Percentiles rank a stretch among this genome's conserved stretches.
Evolutionary conservation across 2,329 filamentous ascomycete genomes (phyloP).

Genomic region (Ophiostoma sp.): DNA sequence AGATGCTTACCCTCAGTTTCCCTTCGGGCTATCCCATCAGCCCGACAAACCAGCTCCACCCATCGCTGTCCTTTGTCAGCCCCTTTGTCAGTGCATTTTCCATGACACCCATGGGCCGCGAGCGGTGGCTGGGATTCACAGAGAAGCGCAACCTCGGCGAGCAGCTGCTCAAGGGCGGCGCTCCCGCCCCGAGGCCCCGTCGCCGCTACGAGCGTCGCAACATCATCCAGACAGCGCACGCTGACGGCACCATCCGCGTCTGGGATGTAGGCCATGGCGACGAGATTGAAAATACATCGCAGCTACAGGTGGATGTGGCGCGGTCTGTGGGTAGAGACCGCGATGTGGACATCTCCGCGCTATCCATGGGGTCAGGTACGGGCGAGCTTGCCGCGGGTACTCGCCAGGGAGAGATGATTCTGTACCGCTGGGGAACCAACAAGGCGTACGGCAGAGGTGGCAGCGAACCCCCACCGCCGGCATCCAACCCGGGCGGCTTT

Average conservation of each 20-base stretch:
- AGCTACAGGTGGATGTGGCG: slow-evolving; percentile 81
- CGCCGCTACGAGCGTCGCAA: slow-evolving; percentile 79
- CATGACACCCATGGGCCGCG: slow-evolving; percentile 69
- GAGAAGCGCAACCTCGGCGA: slow-evolving; percentile 78
- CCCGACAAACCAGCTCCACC: slow-evolving; percentile 86
- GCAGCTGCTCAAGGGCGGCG: slow-evolving; percentile 71
- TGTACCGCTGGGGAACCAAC: slow-evolving; percentile 88
- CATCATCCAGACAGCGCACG: slow-evolving; percentile 79
- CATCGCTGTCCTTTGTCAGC: slow-evolving; percentile 81
- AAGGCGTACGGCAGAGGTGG: slow-evolving; percentile 55
- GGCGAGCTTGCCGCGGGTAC: slow-evolving; percentile 83
- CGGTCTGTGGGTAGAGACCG: slow-evolving; percentile 74
- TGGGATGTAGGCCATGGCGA: slow-evolving; percentile 93
- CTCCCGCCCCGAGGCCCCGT: slow-evolving; percentile 61
- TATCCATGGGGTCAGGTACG: slow-evolving; percentile 73
- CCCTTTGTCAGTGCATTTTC: slow-evolving; percentile 74
- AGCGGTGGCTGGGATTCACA: slow-evolving; percentile 83
- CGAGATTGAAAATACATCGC: slow-evolving; percentile 78
- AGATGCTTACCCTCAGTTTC: slow-evolving; percentile 84
- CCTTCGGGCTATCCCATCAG: slow-evolving; percentile 86
- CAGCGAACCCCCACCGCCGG: slow-evolving; percentile 35
- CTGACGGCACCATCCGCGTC: slow-evolving; percentile 82
- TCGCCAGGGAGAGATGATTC: slow-evolving; percentile 71
- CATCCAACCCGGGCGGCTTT: slow-evolving; percentile 62
- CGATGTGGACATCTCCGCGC: slow-evolving; percentile 69